Conservation (phyloP, 768 basidiomycete genomes). For the Mycena alexandri region DNA sequence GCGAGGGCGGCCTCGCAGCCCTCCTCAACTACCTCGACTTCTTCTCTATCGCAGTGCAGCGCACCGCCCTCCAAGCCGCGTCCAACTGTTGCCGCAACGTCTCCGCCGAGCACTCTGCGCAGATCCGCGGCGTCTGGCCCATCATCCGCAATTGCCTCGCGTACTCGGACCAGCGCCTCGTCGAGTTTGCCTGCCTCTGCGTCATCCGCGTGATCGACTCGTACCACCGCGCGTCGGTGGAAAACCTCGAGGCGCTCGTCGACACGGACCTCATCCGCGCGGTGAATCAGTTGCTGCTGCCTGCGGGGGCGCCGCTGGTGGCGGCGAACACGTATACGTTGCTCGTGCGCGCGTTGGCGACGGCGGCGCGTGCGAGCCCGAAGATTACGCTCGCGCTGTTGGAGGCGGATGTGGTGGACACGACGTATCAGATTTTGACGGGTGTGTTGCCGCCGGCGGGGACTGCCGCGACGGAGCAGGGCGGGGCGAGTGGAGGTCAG, state of each 20-base stretch:
- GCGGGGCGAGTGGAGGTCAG: slow-evolving; percentile 72
- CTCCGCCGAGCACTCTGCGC: slow-evolving; percentile 87
- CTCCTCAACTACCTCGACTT: slow-evolving; percentile 97
- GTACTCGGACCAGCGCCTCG: slow-evolving; percentile 96
- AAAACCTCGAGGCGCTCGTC: slow-evolving; percentile 89
- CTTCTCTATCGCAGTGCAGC: slow-evolving; percentile 97
- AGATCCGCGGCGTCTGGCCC: slow-evolving; percentile 91
- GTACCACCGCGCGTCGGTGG: slow-evolving; percentile 86
- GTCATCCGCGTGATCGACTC: slow-evolving; percentile 95
- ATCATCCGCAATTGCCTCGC: slow-evolving; percentile 93
- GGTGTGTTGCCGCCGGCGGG: slow-evolving; percentile 87
- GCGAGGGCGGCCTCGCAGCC: slow-evolving; percentile 94
- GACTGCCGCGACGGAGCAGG: slow-evolving; percentile 69
- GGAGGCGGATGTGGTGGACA: slow-evolving; percentile 93
- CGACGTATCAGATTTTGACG: slow-evolving; percentile 94
- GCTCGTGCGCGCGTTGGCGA: slow-evolving; percentile 87
- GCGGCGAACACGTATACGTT: slow-evolving; percentile 91
- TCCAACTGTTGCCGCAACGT: slow-evolving; percentile 97
- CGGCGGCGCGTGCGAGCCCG: slow-evolving; percentile 88
- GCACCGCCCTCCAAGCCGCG: slow-evolving; percentile 96
- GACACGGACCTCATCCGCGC: slow-evolving; percentile 84
- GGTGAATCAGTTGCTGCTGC: slow-evolving; percentile 86
- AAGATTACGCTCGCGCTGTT: slow-evolving; percentile 88
- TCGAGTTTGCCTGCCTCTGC: slow-evolving; percentile 95
- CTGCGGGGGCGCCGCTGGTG: slow-evolving; percentile 88